Conservation (phyloP, 2,329 filamentous ascomycete species). For the Didymella keratinophila region DNA sequence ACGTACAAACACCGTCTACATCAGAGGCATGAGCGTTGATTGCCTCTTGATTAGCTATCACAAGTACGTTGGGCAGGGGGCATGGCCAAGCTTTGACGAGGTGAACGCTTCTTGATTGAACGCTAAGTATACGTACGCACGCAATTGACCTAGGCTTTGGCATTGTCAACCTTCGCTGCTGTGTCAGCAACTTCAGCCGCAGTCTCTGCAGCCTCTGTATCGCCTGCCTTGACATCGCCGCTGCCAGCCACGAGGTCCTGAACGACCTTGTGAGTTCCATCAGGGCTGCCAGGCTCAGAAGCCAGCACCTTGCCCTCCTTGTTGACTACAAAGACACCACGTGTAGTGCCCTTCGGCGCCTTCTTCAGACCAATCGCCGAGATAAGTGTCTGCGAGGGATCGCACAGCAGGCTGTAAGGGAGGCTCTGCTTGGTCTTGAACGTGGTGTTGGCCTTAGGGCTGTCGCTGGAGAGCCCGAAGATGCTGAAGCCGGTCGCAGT, state of each 20-base stretch:
- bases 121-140: not conserved
- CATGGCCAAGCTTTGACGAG: not conserved
- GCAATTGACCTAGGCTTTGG: constrained; percentile 20
- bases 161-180: constrained; percentile 50
- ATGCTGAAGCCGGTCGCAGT: constrained; percentile 82
- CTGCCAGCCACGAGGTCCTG: constrained; percentile 65
- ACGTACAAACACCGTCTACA: too few relatives aligned
- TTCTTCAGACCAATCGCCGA: constrained; percentile 90
- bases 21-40: too few relatives aligned
- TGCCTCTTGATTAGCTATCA: too few relatives aligned
- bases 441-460: constrained; percentile 87
- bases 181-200: constrained; percentile 57
- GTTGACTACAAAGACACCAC: constrained; percentile 87
- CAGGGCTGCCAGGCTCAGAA: constrained; percentile 77
- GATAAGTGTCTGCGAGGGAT: constrained; percentile 77
- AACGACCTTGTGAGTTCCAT: constrained; percentile 78
- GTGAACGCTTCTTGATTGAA: not conserved
- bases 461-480: constrained; percentile 89
- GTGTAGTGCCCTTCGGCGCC: constrained; percentile 76
- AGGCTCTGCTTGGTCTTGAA: constrained; percentile 93
- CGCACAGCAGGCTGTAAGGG: constrained; percentile 87
- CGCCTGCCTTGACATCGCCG: constrained; percentile 33
- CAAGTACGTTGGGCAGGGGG: too few relatives aligned
- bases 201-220: constrained; percentile 48
- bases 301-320: constrained; percentile 83